A percentile compares a stretch with the other conserved stretches of the same genome.
Evolutionary conservation across 164 flowering plant species (phyloP).

Genomic region (Magnolia sinica): DNA sequence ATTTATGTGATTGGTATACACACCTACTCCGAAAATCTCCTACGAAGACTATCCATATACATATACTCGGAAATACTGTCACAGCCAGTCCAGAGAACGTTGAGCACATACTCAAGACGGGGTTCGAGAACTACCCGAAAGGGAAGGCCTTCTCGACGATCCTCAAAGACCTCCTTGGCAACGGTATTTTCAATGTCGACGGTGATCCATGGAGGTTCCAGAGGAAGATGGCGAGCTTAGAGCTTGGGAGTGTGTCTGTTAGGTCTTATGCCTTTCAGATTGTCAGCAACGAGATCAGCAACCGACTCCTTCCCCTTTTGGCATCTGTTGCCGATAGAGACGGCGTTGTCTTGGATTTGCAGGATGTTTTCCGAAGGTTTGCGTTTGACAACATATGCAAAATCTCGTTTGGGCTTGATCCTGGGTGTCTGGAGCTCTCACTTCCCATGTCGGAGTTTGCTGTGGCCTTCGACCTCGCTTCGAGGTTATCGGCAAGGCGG

Average conservation of each 20-base stretch:
- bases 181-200: slow-evolving; percentile 80
- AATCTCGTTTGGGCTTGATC: slow-evolving; percentile 58
- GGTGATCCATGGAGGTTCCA: slow-evolving; percentile 71
- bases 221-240: slow-evolving; percentile 58
- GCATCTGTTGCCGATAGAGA: slow-evolving; percentile 12
- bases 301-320: slow-evolving; percentile 35
- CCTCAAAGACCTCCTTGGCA: slow-evolving; percentile 72
- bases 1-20: slow-evolving; percentile 66
- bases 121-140: slow-evolving; percentile 77
- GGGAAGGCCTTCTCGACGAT: slow-evolving; percentile 57
- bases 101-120: slow-evolving; percentile 67
- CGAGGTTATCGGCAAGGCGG: slow-evolving; percentile 46
- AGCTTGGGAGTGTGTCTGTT: slow-evolving; percentile 46
- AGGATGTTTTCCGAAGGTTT: slow-evolving; percentile 52
- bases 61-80: slow-evolving; percentile 57
- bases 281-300: slow-evolving; percentile 13
- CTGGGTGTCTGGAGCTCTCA: slow-evolving; percentile 32
- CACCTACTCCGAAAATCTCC: slow-evolving; percentile 51
- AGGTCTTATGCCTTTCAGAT: slow-evolving; percentile 38
- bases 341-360: slow-evolving; percentile 35
- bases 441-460: slow-evolving; percentile 42
- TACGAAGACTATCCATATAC: slow-evolving; percentile 54
- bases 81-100: slow-evolving; percentile 76
- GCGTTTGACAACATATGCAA: slow-evolving; percentile 48
- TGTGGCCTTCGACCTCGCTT: slow-evolving; percentile 49